A percentile compares a stretch with the other conserved stretches of the same genome.
Conservation (phyloP, 257 asterid genomes). For the Plectranthus barbatus region DNA sequence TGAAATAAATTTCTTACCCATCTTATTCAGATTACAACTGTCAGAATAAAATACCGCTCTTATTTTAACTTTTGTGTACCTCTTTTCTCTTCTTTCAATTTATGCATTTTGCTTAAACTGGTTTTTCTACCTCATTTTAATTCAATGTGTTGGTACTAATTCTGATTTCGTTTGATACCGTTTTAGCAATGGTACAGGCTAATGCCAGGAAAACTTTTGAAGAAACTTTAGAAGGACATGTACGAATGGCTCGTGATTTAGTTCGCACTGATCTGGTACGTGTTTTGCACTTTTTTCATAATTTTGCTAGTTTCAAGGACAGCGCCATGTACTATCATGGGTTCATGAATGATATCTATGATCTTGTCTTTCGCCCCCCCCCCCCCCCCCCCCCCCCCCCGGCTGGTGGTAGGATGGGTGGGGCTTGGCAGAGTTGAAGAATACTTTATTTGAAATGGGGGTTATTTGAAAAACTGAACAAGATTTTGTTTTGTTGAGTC, state of each 20-base stretch:
- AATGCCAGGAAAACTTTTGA: constrained; percentile 53
- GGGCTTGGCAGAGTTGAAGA: no score
- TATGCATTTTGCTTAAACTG: constrained; percentile 3
- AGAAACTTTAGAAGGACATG: constrained; percentile 96
- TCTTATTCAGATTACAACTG: neutral
- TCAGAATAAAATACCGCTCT: neutral
- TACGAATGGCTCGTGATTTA: constrained; percentile 77
- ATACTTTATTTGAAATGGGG: no score
- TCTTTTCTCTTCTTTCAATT: neutral
- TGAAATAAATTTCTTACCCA: neutral
- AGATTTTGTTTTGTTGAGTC: neutral
- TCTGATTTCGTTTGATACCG: constrained; percentile 22
- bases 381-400: no score
- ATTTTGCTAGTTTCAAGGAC: neutral
- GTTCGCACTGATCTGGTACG: constrained; percentile 91
- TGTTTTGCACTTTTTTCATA: constrained; percentile 1
- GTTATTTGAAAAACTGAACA: neutral
- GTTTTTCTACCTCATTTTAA: neutral
- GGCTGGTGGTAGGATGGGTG: no score
- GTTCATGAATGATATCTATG: neutral
- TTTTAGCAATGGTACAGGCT: constrained; percentile 62
- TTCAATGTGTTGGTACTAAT: constrained; percentile 14
- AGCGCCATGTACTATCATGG: neutral
- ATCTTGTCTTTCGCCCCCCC: neutral
- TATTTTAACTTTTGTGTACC: neutral